These are phyloP conservation scores for Auricularia sp. DNA, from an alignment of 768 basidiomycete species.

Conservation along the genomic window DNA sequence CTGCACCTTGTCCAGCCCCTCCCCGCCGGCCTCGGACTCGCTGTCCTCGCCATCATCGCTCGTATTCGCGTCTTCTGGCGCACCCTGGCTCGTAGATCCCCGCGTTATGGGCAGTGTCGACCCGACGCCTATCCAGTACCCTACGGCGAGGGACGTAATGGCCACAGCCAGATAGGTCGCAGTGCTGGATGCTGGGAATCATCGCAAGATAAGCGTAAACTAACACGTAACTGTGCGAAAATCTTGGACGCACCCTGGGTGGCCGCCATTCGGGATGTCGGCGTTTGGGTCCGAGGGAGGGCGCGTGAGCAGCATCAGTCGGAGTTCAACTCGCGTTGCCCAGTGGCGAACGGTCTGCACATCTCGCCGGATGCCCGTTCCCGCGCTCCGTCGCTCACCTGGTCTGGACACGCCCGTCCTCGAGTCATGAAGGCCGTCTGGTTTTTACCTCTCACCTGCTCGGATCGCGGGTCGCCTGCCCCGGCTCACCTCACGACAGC, in stretches of 20 bases:
- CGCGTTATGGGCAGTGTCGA: conserved; percentile 16
- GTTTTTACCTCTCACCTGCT: background rate
- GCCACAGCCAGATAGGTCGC: conserved; percentile 18
- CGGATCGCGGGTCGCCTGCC: background rate
- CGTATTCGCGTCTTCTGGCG: background rate
- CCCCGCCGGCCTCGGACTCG: conserved; percentile 15
- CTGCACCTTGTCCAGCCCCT: conserved; percentile 19
- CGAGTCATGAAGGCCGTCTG: background rate
- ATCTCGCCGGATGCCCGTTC: background rate
- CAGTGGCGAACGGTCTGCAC: background rate
- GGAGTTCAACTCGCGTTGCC: background rate
- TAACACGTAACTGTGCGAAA: background rate
- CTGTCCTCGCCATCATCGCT: conserved; percentile 16
- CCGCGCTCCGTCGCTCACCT: background rate
- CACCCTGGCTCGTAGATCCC: background rate
- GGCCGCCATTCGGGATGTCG: no score
- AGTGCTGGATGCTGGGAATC: background rate
- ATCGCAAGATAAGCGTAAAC: background rate
- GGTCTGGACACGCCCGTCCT: background rate
- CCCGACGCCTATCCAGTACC: conserved; percentile 31
- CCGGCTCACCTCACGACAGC: background rate
- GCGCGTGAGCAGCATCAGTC: background rate
- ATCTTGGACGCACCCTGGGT: background rate
- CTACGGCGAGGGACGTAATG: conserved; percentile 29
- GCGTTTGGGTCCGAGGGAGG: no score